phyloP scores from a whole-genome alignment of 2,329 filamentous ascomycete species.

The Apiospora malaysiana region DNA sequence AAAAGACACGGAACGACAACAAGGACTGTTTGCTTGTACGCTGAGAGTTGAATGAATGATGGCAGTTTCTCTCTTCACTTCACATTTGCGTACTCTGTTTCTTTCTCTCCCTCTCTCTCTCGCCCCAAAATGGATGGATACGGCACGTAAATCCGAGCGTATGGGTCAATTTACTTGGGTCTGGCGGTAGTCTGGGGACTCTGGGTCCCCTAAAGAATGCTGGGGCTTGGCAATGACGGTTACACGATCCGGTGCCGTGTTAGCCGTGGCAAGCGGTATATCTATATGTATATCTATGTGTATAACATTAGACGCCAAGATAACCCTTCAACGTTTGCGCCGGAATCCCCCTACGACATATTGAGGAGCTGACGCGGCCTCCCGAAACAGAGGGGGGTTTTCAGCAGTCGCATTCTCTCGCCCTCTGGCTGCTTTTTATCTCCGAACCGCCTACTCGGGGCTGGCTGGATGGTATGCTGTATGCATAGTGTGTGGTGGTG shows the following conservation, averaged over 20 bases:
- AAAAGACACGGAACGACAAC: background rate
- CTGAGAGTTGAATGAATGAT: background rate
- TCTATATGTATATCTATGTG: too few species aligned
- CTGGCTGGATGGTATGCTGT: background rate
- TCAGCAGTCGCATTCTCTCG: background rate
- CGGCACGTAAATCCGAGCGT: background rate
- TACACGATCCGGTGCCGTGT: conserved; percentile 2
- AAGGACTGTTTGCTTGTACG: conserved; percentile 3
- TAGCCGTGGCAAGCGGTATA: conserved; percentile 3
- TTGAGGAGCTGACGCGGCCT: conserved; percentile 4
- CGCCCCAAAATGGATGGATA: background rate
- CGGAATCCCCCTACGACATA: background rate
- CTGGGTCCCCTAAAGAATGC: background rate
- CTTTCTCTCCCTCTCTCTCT: background rate
- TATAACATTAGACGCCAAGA: background rate
- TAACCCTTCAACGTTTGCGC: background rate
- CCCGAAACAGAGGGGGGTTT: background rate
- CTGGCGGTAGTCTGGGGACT: background rate
- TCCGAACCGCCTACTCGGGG: background rate
- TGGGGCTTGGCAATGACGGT: conserved; percentile 16
- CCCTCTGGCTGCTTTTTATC: background rate
- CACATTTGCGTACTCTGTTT: background rate
- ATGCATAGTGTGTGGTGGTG: background rate
- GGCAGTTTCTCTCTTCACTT: background rate
- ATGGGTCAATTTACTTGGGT: background rate